These are phyloP conservation scores for Xylariaceae sp. DNA, from an alignment of 2,329 filamentous ascomycete genomes.

Conservation along the genomic window DNA sequence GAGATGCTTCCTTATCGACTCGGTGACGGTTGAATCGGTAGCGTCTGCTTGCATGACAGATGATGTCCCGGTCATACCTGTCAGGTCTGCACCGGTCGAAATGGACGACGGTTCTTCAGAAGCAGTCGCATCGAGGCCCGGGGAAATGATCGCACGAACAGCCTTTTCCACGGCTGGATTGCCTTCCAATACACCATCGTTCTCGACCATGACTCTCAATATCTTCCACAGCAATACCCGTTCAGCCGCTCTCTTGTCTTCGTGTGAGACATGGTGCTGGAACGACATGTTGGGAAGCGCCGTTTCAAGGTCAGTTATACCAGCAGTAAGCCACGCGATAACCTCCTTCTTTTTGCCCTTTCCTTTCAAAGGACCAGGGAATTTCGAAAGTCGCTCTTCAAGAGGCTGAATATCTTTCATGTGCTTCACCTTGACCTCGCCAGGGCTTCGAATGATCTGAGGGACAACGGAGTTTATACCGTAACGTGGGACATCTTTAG, in stretches of 20 bases:
- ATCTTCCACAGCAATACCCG: slow-evolving; percentile 84
- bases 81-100: slow-evolving; percentile 35
- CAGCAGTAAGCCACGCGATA: slow-evolving; percentile 69
- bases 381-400: slow-evolving; percentile 67
- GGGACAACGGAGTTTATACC: slow-evolving; percentile 66
- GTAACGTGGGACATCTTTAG: slow-evolving; percentile 83
- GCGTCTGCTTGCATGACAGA: slow-evolving; percentile 54
- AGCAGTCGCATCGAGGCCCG: slow-evolving; percentile 39
- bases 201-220: slow-evolving; percentile 72
- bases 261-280: slow-evolving; percentile 48
- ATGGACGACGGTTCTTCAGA: slow-evolving; percentile 24
- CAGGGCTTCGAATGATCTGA: slow-evolving; percentile 74
- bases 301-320: slow-evolving; percentile 69
- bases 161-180: slow-evolving; percentile 65
- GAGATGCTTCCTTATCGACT: slow-evolving; percentile 67
- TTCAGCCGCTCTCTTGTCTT: slow-evolving; percentile 70
- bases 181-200: slow-evolving; percentile 78
- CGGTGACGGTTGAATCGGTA: slow-evolving; percentile 62
- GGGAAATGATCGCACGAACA: slow-evolving; percentile 68
- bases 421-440: slow-evolving; percentile 72
- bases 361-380: slow-evolving; percentile 81
- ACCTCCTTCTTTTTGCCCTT: slow-evolving; percentile 97
- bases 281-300: slow-evolving; percentile 46
- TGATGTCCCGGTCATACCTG: slow-evolving; percentile 35
- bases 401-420: slow-evolving; percentile 69